These are phyloP conservation scores for Mycena amicta DNA, from an alignment of 768 basidiomycete genomes.

Conservation along the genomic window DNA sequence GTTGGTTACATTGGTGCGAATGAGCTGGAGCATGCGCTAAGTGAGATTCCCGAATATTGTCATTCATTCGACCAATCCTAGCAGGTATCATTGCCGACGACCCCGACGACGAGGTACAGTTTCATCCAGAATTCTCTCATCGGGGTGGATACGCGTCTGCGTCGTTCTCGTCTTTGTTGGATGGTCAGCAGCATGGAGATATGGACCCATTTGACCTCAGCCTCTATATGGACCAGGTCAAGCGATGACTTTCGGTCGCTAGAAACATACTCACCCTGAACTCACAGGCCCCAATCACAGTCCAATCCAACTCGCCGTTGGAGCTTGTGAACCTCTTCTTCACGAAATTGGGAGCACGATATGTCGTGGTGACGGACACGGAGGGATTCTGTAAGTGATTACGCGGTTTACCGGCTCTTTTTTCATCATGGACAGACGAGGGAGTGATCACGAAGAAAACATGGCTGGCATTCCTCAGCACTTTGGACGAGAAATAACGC, in stretches of 20 bases:
- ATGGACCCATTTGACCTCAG: constrained; percentile 78
- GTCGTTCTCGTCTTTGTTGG: constrained; percentile 64
- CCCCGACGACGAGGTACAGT: constrained; percentile 65
- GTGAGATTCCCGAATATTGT: constrained; percentile 44
- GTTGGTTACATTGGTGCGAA: constrained; percentile 90
- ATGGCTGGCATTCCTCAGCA: constrained; percentile 86
- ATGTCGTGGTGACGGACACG: constrained; percentile 81
- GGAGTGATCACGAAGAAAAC: constrained; percentile 94
- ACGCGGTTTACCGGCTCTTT: background rate
- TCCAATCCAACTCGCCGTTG: constrained; percentile 83
- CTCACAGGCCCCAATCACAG: constrained; percentile 83
- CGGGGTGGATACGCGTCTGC: constrained; percentile 44
- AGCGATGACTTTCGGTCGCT: background rate
- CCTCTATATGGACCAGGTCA: constrained; percentile 81
- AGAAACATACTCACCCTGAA: constrained; percentile 6
- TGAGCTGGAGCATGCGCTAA: constrained; percentile 91
- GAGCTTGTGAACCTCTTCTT: constrained; percentile 94
- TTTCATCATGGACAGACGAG: constrained; percentile 53
- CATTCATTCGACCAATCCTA: background rate
- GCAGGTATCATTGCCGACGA: constrained; percentile 79
- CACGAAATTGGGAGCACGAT: constrained; percentile 89
- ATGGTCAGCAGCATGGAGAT: constrained; percentile 33
- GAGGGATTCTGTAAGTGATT: constrained; percentile 73
- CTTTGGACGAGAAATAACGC: constrained; percentile 67
- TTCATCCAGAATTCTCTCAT: constrained; percentile 52